Percentiles rank a stretch among this genome's conserved stretches.
phyloP scores from a whole-genome alignment of 805 yeast species.

The Starmerella apicola region DNA sequence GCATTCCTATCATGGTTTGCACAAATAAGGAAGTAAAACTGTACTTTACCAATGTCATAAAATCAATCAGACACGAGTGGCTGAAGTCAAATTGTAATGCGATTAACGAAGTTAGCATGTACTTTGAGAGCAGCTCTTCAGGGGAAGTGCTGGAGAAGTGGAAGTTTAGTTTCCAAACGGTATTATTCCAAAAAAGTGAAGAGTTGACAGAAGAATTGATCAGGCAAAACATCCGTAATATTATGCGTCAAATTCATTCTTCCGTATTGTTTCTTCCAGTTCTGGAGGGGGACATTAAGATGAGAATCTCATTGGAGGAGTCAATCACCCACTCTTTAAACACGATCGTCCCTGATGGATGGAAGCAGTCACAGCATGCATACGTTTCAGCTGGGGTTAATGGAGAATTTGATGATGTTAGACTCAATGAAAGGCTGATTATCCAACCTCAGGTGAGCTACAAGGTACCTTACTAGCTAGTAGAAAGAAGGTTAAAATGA shows the following conservation, averaged over 20 bases:
- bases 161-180: conserved; percentile 44
- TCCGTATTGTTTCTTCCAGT: conserved; percentile 77
- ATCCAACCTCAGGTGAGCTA: neutral
- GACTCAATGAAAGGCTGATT: conserved; percentile 30
- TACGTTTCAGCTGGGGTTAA: conserved; percentile 47
- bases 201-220: conserved; percentile 32
- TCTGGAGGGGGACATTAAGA: conserved; percentile 53
- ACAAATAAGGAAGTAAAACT: conserved; percentile 62
- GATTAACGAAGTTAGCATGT: conserved; percentile 46
- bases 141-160: conserved; percentile 69
- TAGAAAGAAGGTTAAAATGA: too few species aligned
- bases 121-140: conserved; percentile 56
- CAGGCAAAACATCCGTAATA: conserved; percentile 68
- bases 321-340: conserved; percentile 29
- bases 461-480: neutral
- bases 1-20: conserved; percentile 56
- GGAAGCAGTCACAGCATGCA: conserved; percentile 68
- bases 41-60: conserved; percentile 55
- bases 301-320: conserved; percentile 75
- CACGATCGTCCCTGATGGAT: conserved; percentile 60
- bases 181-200: conserved; percentile 21
- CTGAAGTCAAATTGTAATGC: conserved; percentile 42
- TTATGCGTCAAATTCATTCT: conserved; percentile 79
- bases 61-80: conserved; percentile 58
- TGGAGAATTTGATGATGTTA: conserved; percentile 57